Percentiles rank a stretch among this genome's conserved stretches.
Conservation (phyloP, 345 rosid species). For the Populus deltoides region DNA sequence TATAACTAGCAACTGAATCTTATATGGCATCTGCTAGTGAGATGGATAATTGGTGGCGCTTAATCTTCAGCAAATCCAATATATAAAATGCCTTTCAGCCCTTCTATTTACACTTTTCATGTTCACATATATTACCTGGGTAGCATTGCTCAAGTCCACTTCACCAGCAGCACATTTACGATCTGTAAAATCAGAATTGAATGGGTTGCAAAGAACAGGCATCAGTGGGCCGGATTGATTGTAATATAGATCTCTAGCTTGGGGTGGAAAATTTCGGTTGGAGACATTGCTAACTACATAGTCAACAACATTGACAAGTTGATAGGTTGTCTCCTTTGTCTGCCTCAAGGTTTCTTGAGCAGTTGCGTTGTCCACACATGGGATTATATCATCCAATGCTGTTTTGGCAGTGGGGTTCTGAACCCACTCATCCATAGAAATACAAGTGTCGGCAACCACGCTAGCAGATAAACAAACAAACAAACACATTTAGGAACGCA, state of each 20-base stretch:
- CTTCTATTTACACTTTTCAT: background rate
- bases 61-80: background rate
- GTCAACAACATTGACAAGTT: constrained; percentile 57
- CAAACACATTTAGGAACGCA: background rate
- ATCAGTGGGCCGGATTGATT: constrained; percentile 87
- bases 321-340: constrained; percentile 57
- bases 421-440: constrained; percentile 93
- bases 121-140: constrained; percentile 47
- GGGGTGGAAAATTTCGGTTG: constrained; percentile 52
- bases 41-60: background rate
- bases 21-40: background rate
- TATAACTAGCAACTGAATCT: background rate
- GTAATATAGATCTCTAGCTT: constrained; percentile 38
- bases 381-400: constrained; percentile 84
- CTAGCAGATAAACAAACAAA: constrained; percentile 25
- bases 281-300: constrained; percentile 41
- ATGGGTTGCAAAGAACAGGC: constrained; percentile 84
- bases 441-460: constrained; percentile 83
- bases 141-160: constrained; percentile 58
- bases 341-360: constrained; percentile 69
- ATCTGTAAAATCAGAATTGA: constrained; percentile 56
- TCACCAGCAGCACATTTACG: constrained; percentile 59
- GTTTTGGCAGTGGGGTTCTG: constrained; percentile 82
- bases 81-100: background rate
- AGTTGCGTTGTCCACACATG: constrained; percentile 90